Conservation (phyloP, 495 filamentous ascomycete species). For the Aspergillus saccharolyticus region DNA sequence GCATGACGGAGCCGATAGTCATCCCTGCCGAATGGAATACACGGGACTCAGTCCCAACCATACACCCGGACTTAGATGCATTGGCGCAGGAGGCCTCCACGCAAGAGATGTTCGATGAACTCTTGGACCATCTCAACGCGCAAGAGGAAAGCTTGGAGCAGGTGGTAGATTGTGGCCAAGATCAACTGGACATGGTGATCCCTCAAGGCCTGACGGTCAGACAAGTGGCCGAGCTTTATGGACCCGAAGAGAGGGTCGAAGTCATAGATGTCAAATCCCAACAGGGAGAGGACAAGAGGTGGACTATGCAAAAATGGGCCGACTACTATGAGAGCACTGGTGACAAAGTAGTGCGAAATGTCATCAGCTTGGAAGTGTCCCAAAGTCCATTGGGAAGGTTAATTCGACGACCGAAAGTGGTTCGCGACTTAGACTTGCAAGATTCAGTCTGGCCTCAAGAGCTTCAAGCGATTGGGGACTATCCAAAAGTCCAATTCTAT, state of each 20-base stretch:
- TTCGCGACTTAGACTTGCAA: slow-evolving; percentile 66
- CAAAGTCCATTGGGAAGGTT: slow-evolving; percentile 60
- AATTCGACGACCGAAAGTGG: slow-evolving; percentile 64
- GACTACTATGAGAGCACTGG: slow-evolving; percentile 69
- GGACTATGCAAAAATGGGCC: slow-evolving; percentile 69
- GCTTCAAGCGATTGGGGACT: slow-evolving; percentile 51
- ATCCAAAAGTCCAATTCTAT: slow-evolving; percentile 64
- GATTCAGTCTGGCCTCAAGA: slow-evolving; percentile 69
- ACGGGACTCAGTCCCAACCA: slow-evolving; percentile 34
- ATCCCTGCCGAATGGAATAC: slow-evolving; percentile 65
- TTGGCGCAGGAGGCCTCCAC: slow-evolving; percentile 34
- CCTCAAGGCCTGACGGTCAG: slow-evolving; percentile 63
- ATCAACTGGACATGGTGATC: slow-evolving; percentile 70
- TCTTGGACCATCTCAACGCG: slow-evolving; percentile 36
- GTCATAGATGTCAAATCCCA: slow-evolving; percentile 77
- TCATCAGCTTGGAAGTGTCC: slow-evolving; percentile 73
- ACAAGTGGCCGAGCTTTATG: slow-evolving; percentile 61
- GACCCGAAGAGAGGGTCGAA: slow-evolving; percentile 59
- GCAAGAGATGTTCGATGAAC: slow-evolving; percentile 45
- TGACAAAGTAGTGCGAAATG: slow-evolving; percentile 63
- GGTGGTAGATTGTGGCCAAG: slow-evolving; percentile 56
- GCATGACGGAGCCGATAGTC: slow-evolving; percentile 67
- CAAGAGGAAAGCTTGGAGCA: slow-evolving; percentile 38
- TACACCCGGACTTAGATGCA: slow-evolving; percentile 25
- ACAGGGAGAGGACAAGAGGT: slow-evolving; percentile 61